Evolutionary conservation across 2,329 filamentous ascomycete genomes (phyloP), one percentile per base, ranked within the genome.

Genomic region (Lomentospora prolificans): DNA sequence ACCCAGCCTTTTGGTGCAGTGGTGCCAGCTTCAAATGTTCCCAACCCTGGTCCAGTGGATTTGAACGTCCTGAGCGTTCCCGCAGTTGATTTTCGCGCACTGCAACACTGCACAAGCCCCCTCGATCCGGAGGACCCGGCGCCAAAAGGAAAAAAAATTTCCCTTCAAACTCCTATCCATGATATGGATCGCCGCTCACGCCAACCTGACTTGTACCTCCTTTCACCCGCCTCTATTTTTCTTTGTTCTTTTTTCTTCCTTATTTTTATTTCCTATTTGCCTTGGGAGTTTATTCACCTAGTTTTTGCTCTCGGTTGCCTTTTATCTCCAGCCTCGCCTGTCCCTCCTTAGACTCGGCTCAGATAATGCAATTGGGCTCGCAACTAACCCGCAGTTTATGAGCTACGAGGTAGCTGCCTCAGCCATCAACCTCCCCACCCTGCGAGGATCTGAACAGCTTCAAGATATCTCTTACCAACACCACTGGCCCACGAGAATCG

Each of bases 161-260:
- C 41, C 41, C 41, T 46, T 5, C 5, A 19, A 46, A 46, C n/a
- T 19, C 41, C 41, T 24, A 10, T 4, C 41, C 41, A 24, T 19
- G 8, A 46, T 46, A 46, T 46, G 5, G 19, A n/a, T n/a, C n/a
- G n/a, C n/a, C 41, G 7, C 12, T 12, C 7, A 33, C 41, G 41
- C 41, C n/a, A 46, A 25, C 41, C 41, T 46, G 30, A 46, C 41
- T 46, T 46, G 41, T 46, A 19, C 19, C 41, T 22, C 19, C 24
- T 46, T 46, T 25, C 19, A 8, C 24, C 41, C n/a, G n/a, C 19
- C 19, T 46, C 19, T 19, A 19, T 12, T 24, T 46, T 44, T 33
- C 52, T 28, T 57, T 14, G 36, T 53, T 12, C 17, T 33, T 51
- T 51, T 9, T 31, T 28, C 24, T 31, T 36, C n/a, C 46, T 55